Evolutionary conservation across 192 early-diverging fungal genomes (phyloP).

Genomic region (Cetraspora pellucida): DNA sequence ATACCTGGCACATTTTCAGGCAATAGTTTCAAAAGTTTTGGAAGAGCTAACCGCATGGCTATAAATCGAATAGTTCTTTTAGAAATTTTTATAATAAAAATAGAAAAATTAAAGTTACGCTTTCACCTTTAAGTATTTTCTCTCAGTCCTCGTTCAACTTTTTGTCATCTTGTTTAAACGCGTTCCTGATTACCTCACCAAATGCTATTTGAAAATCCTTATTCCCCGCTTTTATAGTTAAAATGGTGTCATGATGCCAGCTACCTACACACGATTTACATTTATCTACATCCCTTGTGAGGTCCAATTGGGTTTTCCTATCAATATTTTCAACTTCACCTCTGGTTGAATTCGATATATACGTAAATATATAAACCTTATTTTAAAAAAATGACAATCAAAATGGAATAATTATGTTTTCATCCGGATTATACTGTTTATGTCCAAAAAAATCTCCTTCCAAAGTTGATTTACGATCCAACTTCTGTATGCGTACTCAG

Average conservation of each 20-base stretch:
- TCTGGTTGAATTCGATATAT: conserved; percentile 23
- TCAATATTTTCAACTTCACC: conserved; percentile 30
- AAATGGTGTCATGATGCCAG: conserved; percentile 30
- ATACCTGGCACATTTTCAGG: conserved; percentile 26
- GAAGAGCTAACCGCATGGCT: conserved; percentile 33
- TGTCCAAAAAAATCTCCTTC: conserved; percentile 28
- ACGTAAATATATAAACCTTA: conserved; percentile 25
- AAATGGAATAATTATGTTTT: conserved; percentile 19
- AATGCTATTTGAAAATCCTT: conserved; percentile 31
- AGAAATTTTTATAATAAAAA: conserved; percentile 34
- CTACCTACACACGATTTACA: conserved; percentile 1
- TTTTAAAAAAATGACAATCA: conserved; percentile 24
- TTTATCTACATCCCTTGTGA: conserved; percentile 19
- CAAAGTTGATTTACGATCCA: conserved; percentile 31
- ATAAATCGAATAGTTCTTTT: conserved; percentile 27
- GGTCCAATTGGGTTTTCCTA: conserved; percentile 17
- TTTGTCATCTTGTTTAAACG: conserved; percentile 30
- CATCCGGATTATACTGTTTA: conserved; percentile 7
- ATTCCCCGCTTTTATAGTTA: conserved; percentile 27
- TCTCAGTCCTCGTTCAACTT: conserved; percentile 28
- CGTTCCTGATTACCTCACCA: conserved; percentile 30
- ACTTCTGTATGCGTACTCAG: conserved; percentile 34
- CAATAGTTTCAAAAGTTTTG: conserved; percentile 18
- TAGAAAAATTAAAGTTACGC: conserved; percentile 4
- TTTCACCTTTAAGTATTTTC: conserved; percentile 35